Base-by-base conservation (phyloP, 805 yeast genomes). In the Dipodascopsis tothii region DNA sequence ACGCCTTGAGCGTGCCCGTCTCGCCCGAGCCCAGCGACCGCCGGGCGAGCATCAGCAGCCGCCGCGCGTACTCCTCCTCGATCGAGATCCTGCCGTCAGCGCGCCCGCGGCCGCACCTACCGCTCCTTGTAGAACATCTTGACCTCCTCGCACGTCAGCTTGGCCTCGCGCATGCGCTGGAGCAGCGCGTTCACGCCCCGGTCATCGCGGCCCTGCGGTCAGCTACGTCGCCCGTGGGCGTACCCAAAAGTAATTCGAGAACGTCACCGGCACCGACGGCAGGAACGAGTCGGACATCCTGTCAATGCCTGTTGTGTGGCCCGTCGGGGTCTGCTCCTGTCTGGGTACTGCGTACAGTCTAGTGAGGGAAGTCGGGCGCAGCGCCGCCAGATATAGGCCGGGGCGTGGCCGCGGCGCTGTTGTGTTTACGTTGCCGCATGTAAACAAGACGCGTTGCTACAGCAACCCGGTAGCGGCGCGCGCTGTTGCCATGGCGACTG, bases 51-150 rank as follows among this genome's bases (percentile, higher is more conserved):
- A 71, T 67, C 35, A 65, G 65, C 52, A 86, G 60, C 46, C 70
- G 71, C 43, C 74, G 72, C 32, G 79, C 65, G 56, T 83, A 84
- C 21, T 86, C 95, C 48, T 78, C 81, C 56, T 85, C 95, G 33
- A 86, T 72, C 14, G 74, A 66, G 1, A 74, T 64, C 32, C 80
- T 65, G 37, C 68, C 46, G 60, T 66, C 14, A 59, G 60, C 25
- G 63, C 52, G 33, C 67, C 57, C 45, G 67, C 70, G 32, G 62
- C 60, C 39, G 66, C 56, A 9, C 21, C 17, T 36, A 54, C 54
- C 71, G 56, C 44, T 78, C 83, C 46, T 67, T 72, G 61, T 75
- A 77, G 49, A 72, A 77, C 1, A 56, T 52, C 5, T 65, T 58
- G 16, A 80, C 55, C 23, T 71, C 74, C 22, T 76, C 78, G 39